phyloP scores from a whole-genome alignment of 345 rosid species.

The Adansonia digitata region DNA sequence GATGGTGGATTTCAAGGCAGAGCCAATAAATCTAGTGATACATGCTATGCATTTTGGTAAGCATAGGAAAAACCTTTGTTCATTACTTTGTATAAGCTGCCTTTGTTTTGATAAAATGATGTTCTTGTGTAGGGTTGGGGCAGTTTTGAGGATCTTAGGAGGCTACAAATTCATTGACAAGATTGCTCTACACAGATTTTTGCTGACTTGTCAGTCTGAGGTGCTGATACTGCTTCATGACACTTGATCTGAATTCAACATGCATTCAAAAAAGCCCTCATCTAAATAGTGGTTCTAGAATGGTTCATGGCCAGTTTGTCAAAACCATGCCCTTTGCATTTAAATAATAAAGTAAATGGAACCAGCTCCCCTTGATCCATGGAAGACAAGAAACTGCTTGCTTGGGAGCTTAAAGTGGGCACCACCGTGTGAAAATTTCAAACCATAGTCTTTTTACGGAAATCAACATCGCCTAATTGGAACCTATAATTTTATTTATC shows the following conservation, averaged over 20 bases:
- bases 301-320: not conserved
- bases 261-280: not conserved
- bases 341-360: not conserved
- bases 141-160: constrained; percentile 65
- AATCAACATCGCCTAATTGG: not conserved
- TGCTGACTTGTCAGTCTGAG: constrained; percentile 80
- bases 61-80: constrained; percentile 10
- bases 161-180: constrained; percentile 54
- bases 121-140: constrained; percentile 57
- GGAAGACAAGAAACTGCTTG: not conserved
- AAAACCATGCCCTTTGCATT: not conserved
- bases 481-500: not conserved
- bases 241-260: not conserved
- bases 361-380: not conserved
- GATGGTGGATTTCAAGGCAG: constrained; percentile 97
- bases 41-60: constrained; percentile 97
- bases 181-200: constrained; percentile 50
- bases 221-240: constrained; percentile 31
- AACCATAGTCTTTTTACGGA: not conserved
- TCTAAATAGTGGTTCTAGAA: not conserved
- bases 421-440: not conserved
- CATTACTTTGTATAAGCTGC: constrained; percentile 4
- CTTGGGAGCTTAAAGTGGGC: not conserved
- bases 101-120: constrained; percentile 7
- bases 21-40: constrained; percentile 79